phyloP scores from a whole-genome alignment of 164 flowering plant species.

The Liriodendron chinense region DNA sequence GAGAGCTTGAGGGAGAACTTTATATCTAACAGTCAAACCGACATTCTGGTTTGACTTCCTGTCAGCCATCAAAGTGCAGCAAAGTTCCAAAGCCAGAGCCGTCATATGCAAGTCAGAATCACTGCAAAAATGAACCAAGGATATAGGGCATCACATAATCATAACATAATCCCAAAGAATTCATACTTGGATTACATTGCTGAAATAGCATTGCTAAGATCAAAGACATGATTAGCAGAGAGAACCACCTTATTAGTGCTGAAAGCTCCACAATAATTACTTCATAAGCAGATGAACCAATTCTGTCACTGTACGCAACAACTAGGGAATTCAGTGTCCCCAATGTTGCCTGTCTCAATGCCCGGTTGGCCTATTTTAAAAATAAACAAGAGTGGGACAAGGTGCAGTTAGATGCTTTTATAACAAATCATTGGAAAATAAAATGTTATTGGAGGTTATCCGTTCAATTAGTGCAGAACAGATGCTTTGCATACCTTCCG shows the following conservation, averaged over 20 bases:
- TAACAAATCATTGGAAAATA: background rate
- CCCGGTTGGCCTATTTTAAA: conserved; percentile 78
- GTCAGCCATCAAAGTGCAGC: conserved; percentile 94
- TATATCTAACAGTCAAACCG: conserved; percentile 75
- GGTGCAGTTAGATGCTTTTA: background rate
- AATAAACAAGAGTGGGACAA: background rate
- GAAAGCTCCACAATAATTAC: conserved; percentile 89
- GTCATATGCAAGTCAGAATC: conserved; percentile 98
- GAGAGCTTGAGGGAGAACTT: conserved; percentile 96
- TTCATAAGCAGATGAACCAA: conserved; percentile 86
- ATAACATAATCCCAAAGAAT: background rate
- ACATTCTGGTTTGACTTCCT: conserved; percentile 62
- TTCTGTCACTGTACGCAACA: conserved; percentile 92
- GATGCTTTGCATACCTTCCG: conserved; percentile 57
- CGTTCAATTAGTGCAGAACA: background rate
- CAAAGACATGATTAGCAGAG: background rate
- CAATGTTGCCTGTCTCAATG: conserved; percentile 88
- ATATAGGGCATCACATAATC: background rate
- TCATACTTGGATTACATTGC: background rate
- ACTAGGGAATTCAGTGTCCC: conserved; percentile 90
- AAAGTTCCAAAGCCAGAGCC: conserved; percentile 93
- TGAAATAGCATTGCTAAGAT: background rate
- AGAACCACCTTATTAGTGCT: conserved; percentile 72
- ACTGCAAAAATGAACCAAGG: conserved; percentile 37
- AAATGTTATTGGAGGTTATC: background rate